Evolutionary conservation across 139 green algal genomes (phyloP), one percentile per base, ranked within the genome.

Genomic region (Asterochloris sp.): DNA sequence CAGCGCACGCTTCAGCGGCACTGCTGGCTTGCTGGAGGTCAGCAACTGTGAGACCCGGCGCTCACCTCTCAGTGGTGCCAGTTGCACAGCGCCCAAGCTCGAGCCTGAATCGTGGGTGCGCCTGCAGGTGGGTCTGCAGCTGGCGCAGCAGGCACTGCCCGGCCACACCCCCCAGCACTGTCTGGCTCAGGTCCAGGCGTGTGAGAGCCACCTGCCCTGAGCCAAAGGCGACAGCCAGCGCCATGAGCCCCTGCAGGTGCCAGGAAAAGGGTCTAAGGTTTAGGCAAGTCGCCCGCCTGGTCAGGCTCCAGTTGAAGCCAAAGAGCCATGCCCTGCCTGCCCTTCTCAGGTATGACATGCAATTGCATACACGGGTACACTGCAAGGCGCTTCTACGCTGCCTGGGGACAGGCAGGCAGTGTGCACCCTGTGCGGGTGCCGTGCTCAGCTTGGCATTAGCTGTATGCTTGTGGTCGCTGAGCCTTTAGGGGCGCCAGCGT

Each of bases 11-110:
- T 21, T 6, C 12, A 28, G 54, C 13, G 12, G 23, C 23, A 29
- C 73, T n/a, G 11, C 0, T 61, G 73, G 13, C 47, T 11, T 28
- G 69, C 13, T 14, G 6, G 6, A 60, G 21, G 14, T 13, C 23
- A 23, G 21, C 10, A 19, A 16, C 47, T 28, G 0, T 66, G 47
- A 38, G 24, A n/a, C n/a, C n/a, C 21, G 11, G 19, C 14, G 54
- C 76, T 69, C 19, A 80, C 76, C 60, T 61, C 68, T 80, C 76
- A 47, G 68, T 61, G 76, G 60, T 80, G 76, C 76, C 76, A 38
- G 76, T 80, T n/a, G n/a, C 68, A 62, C 76, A 80, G 13, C 47
- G 60, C 24, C 47, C 4, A 2, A 26, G 66, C 21, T 71, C 66
- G 2, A 71, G 66, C 66, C 66, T 24, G 19, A 71, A 24, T 8